These are phyloP conservation scores for Leccinum subatratum DNA, from an alignment of 1,284 basidiomycete species.

Conservation along the genomic window DNA sequence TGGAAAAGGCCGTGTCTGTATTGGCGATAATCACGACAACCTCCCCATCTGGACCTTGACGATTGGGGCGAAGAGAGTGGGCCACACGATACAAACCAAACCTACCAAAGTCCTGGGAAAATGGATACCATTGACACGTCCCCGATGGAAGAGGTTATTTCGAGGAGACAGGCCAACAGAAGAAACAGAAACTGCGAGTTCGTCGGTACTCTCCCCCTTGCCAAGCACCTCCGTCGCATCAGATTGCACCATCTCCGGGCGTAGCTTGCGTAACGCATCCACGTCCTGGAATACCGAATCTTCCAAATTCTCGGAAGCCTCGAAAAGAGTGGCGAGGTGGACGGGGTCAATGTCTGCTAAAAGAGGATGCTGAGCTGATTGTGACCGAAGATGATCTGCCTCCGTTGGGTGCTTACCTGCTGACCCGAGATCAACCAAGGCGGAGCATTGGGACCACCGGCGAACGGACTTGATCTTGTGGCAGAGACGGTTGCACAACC, in stretches of 20 bases:
- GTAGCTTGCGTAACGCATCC: constrained; percentile 77
- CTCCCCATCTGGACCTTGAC: too few species aligned
- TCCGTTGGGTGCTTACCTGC: constrained; percentile 16
- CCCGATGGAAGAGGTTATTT: constrained; percentile 48
- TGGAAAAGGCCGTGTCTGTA: neutral
- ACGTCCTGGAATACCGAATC: constrained; percentile 76
- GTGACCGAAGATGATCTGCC: constrained; percentile 17
- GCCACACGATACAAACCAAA: constrained; percentile 9
- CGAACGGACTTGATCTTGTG: constrained; percentile 36
- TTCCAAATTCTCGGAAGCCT: constrained; percentile 77
- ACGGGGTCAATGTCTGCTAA: constrained; percentile 73
- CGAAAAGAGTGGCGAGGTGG: constrained; percentile 68
- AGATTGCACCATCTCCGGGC: constrained; percentile 73
- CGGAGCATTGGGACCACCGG: constrained; percentile 29
- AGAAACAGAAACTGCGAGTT: constrained; percentile 31
- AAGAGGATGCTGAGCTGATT: constrained; percentile 49
- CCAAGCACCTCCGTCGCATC: constrained; percentile 34
- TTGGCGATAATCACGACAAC: too few species aligned
- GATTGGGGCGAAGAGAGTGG: too few species aligned
- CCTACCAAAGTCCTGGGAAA: constrained; percentile 70
- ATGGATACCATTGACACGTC: constrained; percentile 81
- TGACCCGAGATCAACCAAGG: constrained; percentile 38
- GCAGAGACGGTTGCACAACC: constrained; percentile 32
- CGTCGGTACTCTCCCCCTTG: constrained; percentile 42
- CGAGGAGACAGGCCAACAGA: constrained; percentile 39